Percentiles rank a stretch among this genome's conserved stretches.
Conservation (phyloP, 2,329 filamentous ascomycete species). For the Aureobasidium sp. region DNA sequence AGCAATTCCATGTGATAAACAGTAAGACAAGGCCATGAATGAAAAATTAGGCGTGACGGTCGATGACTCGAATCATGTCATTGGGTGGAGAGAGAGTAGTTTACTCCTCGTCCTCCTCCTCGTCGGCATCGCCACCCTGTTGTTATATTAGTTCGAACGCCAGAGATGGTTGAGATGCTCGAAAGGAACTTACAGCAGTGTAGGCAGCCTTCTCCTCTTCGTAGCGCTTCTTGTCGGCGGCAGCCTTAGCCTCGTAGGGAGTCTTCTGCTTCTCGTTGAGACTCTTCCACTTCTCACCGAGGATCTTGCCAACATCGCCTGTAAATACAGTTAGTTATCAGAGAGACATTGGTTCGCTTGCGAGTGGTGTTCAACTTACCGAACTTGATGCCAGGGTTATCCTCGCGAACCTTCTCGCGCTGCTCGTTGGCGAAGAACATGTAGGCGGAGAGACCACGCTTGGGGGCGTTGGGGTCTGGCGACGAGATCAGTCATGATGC, state of each 20-base stretch:
- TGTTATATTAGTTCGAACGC: conserved; percentile 1
- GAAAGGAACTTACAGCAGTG: conserved; percentile 54
- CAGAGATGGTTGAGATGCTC: not conserved
- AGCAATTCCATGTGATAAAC: conserved; percentile 9
- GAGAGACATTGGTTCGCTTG: not conserved
- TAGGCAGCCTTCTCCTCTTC: conserved; percentile 96
- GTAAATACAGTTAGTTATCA: conserved; percentile 13
- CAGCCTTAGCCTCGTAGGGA: conserved; percentile 95
- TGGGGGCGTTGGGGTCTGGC: conserved; percentile 90
- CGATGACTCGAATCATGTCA: conserved; percentile 2
- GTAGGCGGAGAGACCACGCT: conserved; percentile 98
- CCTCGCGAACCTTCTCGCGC: conserved; percentile 94
- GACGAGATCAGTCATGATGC: not conserved
- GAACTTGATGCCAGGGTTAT: conserved; percentile 97
- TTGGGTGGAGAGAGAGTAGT: not conserved
- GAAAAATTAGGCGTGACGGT: conserved; percentile 9
- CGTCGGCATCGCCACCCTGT: conserved; percentile 24
- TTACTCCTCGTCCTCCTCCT: conserved; percentile 32
- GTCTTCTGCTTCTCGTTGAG: conserved; percentile 85
- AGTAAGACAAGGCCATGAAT: conserved; percentile 12
- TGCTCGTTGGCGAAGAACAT: conserved; percentile 99
- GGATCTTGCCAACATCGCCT: conserved; percentile 95
- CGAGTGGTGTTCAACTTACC: conserved; percentile 40
- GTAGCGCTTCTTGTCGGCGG: conserved; percentile 96
- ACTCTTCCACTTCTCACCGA: conserved; percentile 98